Evolutionary conservation across 2,329 filamentous ascomycete genomes (phyloP), one percentile per base, ranked within the genome.

Genomic region (Madurella mycetomatis): DNA sequence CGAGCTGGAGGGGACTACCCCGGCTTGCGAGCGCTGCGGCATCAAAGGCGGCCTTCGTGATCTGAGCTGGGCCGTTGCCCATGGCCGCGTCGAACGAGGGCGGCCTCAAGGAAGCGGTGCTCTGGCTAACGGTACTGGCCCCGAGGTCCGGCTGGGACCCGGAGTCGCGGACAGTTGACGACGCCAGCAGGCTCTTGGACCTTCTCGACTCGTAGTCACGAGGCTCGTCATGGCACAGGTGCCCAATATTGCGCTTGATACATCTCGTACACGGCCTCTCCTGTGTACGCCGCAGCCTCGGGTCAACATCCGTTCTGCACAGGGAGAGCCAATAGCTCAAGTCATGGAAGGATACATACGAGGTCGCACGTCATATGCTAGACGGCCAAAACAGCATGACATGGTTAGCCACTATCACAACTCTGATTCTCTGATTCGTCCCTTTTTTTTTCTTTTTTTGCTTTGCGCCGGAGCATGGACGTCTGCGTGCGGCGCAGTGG

Each of bases 211-310:
- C 83, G 63, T 85, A 78, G 67, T 99, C 92, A 72, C 92, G 86
- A 63, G 92, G 92, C 74, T 97, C 94, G 73, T 99, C 94, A 76
- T 96, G 94, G 73, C 94, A 99, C 62, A 99, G 81, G 73, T 99
- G 94, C 66, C 92, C 94, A 72, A 99, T 99, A 75, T 96, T 96
- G 68, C 94, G 87, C 76, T 97, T 99, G 74, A 97, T 90, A 78
- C 94, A 99, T 75, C 94, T 84, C 66, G 90, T 92, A 81, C 94
- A 99, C 67, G 94, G 94, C 70, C 94, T 87, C 77, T 95, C 90
- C 90, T 95, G 72, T 67, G 65, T 62, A 66, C 66, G 53, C 52
- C 41, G 58, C 41, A 39, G 41, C 25, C 45, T 44, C 52, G 49
- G 47, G 57, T 69, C 65, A 65, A 68, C 64, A 61, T 69, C 63